A percentile compares a stretch with the other conserved stretches of the same genome.
Conservation (phyloP, 1,284 basidiomycete genomes). For the Abortiporus biennis region DNA sequence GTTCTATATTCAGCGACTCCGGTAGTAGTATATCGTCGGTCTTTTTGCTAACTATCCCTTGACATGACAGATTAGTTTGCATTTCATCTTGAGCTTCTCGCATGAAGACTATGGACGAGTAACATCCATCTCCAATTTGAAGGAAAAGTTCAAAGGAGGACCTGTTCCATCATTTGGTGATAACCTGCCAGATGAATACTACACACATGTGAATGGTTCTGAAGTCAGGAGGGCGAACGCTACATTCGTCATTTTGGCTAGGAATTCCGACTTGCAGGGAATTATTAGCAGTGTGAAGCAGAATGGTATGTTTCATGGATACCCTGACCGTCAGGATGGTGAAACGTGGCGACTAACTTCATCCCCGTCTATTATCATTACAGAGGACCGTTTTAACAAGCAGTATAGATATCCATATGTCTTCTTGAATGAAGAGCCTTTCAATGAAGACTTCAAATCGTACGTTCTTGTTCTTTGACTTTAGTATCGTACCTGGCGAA, state of each 20-base stretch:
- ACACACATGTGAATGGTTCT: conserved; percentile 29
- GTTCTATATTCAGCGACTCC: background rate
- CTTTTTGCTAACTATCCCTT: background rate
- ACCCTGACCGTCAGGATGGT: too few relatives aligned
- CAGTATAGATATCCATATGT: conserved; percentile 84
- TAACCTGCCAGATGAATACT: conserved; percentile 52
- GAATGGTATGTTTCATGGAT: conserved; percentile 35
- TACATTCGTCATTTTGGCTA: conserved; percentile 80
- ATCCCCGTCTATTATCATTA: background rate
- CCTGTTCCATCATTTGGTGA: conserved; percentile 39
- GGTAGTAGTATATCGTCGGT: background rate
- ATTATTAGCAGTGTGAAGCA: conserved; percentile 73
- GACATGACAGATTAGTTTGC: conserved; percentile 55
- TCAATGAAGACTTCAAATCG: conserved; percentile 75
- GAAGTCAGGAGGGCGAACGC: conserved; percentile 68
- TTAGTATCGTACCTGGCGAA: background rate
- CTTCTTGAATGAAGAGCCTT: conserved; percentile 80
- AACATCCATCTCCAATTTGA: conserved; percentile 52
- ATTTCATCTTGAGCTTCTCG: conserved; percentile 67
- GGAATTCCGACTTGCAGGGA: conserved; percentile 75
- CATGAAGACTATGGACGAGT: conserved; percentile 64
- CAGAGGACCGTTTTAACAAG: conserved; percentile 79
- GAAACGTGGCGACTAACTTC: background rate
- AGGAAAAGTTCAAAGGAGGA: conserved; percentile 35
- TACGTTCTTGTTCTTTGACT: conserved; percentile 23